Evolutionary conservation across 805 yeast species (phyloP), one percentile per base, ranked within the genome.

Genomic region (Maudiozyma saulgeensis): DNA sequence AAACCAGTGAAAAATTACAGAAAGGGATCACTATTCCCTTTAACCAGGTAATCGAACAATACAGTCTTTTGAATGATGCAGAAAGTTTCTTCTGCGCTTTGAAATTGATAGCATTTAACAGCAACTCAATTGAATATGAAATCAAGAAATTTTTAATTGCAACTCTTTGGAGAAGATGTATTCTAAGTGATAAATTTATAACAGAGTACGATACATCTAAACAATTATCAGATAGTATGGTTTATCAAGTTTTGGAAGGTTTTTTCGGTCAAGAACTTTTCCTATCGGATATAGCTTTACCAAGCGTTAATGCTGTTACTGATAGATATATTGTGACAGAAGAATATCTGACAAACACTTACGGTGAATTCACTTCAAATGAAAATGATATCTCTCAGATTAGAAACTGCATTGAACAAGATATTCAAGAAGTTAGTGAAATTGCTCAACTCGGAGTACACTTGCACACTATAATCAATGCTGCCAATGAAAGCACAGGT

Each of bases 151-250:
- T 57, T 31, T 46, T 60, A 43, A 70, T 67, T 42, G 63, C 66
- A 8, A 54, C 71, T 8, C 64, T 82, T 0, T 84, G 90, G 88
- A 72, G 77, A 54, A 69, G 89, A 53, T 69, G 83, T 43, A 64
- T 85, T 21, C 65, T 69, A 44, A 63, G 56, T 52, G 84, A 82
- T 53, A 72, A 78, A 53, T 79, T 86, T 83, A 52, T 60, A 6
- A 66, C 71, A 48, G 65, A 62, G 45, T 67, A 72, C 46, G 63
- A 74, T 2, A 77, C 73, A 45, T 77, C 74, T 38, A 68, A 58
- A 46, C 77, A 73, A 35, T 69, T 61, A 49, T 61, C 75, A 3
- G 67, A 69, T 18, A 75, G 81, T 1, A 56, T 68, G 0, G 60
- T 80, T 12, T 80, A 63, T 61, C 66, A 68, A 47, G 78, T 85